Evolutionary conservation across 75 land plant genomes (phyloP).

Genomic region (Pinus tabuliformis): DNA sequence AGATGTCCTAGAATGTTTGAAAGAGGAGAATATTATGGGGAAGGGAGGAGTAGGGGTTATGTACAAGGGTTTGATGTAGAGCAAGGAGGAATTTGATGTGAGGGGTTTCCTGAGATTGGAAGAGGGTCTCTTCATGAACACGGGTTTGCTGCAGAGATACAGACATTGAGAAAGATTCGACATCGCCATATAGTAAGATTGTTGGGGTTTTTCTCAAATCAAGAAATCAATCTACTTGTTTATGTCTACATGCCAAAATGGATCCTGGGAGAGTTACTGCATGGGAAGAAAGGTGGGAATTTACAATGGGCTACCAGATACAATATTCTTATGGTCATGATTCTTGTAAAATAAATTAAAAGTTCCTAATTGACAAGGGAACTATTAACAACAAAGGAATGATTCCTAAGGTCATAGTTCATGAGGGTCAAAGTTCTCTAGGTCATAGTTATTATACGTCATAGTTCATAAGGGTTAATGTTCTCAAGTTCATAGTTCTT

Average conservation of each 20-base stretch:
- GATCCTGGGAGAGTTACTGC: slow-evolving; percentile 33
- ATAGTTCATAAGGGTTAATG: too few species aligned
- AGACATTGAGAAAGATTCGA: slow-evolving; percentile 43
- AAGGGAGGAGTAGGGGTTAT: slow-evolving; percentile 94
- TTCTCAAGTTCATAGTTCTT: too few species aligned
- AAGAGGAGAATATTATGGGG: slow-evolving; percentile 90
- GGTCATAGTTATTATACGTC: too few species aligned
- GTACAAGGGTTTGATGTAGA: slow-evolving; percentile 76
- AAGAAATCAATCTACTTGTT: slow-evolving; percentile 35
- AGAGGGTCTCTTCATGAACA: slow-evolving; percentile 15
- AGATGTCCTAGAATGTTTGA: slow-evolving; percentile 78
- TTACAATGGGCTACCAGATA: slow-evolving; percentile 33
- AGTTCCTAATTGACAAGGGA: too few species aligned
- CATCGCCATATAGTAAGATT: slow-evolving; percentile 57
- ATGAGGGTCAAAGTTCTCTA: too few species aligned
- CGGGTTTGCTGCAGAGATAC: slow-evolving; percentile 39
- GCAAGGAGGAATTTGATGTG: slow-evolving; percentile 75
- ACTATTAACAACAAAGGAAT: too few species aligned
- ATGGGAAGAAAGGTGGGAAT: not conserved
- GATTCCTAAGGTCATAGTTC: too few species aligned
- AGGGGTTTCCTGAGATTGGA: slow-evolving; percentile 51
- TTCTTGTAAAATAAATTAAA: too few species aligned
- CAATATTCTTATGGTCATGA: slow-evolving; percentile 33
- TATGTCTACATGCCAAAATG: slow-evolving; percentile 32
- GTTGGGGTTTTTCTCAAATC: slow-evolving; percentile 50